Evolutionary conservation across 306 rosid species (phyloP).

Genomic region (Vachellia collinsii): DNA sequence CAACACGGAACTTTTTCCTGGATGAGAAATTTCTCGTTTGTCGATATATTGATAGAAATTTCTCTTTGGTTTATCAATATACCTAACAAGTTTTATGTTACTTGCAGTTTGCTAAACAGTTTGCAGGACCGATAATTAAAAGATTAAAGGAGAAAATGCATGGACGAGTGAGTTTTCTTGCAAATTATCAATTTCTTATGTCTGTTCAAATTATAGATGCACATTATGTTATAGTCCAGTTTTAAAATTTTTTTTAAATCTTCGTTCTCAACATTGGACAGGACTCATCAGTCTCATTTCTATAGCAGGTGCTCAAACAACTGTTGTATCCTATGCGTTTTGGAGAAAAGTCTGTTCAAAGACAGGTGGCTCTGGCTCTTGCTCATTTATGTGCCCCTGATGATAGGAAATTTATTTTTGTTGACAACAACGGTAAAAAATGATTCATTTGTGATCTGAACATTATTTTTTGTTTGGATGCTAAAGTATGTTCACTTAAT

Average conservation of each 20-base stretch:
- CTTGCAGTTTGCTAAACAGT: constrained; percentile 80
- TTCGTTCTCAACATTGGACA: background rate
- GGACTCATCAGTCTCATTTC: constrained; percentile 30
- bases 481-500: constrained; percentile 20
- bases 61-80: constrained; percentile 9
- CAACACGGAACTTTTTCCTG: background rate
- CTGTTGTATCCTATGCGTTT: constrained; percentile 69
- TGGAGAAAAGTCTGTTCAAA: constrained; percentile 60
- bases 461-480: background rate
- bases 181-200: constrained; percentile 7
- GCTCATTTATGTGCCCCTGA: constrained; percentile 82
- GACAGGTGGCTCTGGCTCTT: constrained; percentile 77
- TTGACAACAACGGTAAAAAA: constrained; percentile 68
- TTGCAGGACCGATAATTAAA: constrained; percentile 73
- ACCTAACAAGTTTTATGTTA: constrained; percentile 23
- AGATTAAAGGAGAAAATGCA: constrained; percentile 83
- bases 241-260: background rate
- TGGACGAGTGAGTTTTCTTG: constrained; percentile 71
- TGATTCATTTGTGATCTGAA: constrained; percentile 3
- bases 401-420: constrained; percentile 71
- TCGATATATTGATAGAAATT: constrained; percentile 6
- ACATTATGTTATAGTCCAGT: background rate
- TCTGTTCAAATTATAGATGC: constrained; percentile 10
- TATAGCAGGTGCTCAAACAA: constrained; percentile 69
- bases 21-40: background rate